Evolutionary conservation across 1,284 basidiomycete genomes (phyloP).

Genomic region (Tilletiopsis washingtonensis): DNA sequence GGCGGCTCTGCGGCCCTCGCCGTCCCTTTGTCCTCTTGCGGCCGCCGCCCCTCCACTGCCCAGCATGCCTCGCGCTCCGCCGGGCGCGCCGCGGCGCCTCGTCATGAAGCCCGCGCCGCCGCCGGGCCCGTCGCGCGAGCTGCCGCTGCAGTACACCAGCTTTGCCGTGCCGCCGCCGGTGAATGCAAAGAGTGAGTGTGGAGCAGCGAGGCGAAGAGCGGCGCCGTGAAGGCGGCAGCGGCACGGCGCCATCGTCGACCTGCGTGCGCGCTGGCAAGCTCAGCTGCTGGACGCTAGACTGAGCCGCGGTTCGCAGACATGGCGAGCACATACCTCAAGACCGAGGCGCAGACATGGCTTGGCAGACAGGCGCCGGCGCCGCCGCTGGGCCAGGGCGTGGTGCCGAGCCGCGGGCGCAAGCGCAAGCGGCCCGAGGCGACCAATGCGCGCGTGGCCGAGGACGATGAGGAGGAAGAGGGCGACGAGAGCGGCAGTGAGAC

Average conservation of each 20-base stretch:
- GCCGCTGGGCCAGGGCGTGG: background rate
- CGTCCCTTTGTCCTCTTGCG: no score
- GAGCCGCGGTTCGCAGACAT: constrained; percentile 20
- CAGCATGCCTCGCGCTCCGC: no score
- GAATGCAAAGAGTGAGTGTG: constrained; percentile 37
- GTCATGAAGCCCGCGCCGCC: background rate
- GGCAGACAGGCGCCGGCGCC: background rate
- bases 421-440: constrained; percentile 6
- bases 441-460: constrained; percentile 6
- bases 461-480: constrained; percentile 1
- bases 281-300: no score
- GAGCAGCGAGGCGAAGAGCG: background rate
- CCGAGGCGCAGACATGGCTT: constrained; percentile 44
- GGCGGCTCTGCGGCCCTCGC: no score
- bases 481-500: constrained; percentile 15
- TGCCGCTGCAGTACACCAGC: constrained; percentile 34
- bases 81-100: no score
- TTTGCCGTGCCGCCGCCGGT: constrained; percentile 40
- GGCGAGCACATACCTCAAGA: constrained; percentile 41
- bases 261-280: no score
- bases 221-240: no score
- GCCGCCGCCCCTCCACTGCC: no score
- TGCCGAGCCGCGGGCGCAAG: constrained; percentile 9
- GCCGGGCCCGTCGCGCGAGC: constrained; percentile 13
- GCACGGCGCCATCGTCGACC: no score